A percentile compares a stretch with the other conserved stretches of the same genome.
Evolutionary conservation across 2,329 filamentous ascomycete genomes (phyloP).

Genomic region (Neofusicoccum parvum): DNA sequence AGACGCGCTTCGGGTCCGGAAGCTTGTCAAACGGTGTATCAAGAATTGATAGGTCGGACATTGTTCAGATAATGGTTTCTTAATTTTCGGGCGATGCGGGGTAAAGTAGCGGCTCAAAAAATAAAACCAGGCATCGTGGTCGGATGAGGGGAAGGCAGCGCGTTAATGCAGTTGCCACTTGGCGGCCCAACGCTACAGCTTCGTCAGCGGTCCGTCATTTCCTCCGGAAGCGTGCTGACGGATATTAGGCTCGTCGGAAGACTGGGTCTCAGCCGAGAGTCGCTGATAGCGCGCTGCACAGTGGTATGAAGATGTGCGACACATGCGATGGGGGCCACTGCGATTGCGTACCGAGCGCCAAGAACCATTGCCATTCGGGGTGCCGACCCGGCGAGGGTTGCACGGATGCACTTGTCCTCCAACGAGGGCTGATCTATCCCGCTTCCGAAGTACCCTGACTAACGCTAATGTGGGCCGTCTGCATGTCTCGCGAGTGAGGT

Average conservation of each 20-base stretch:
- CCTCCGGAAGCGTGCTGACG: background rate
- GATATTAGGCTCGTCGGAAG: background rate
- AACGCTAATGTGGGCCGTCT: constrained; percentile 9
- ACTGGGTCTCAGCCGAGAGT: background rate
- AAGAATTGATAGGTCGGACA: background rate
- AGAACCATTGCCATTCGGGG: background rate
- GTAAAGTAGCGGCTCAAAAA: background rate
- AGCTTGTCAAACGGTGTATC: constrained; percentile 47
- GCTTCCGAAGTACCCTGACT: constrained; percentile 5
- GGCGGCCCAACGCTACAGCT: background rate
- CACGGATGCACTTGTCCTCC: background rate
- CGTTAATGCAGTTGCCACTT: background rate
- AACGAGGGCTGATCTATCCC: background rate
- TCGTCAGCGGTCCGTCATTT: background rate
- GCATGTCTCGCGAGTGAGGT: constrained; percentile 8
- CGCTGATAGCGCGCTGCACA: background rate
- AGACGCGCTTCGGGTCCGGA: constrained; percentile 52
- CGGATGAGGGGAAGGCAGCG: background rate
- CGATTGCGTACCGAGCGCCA: constrained; percentile 3
- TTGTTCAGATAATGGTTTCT: background rate
- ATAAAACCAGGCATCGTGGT: background rate
- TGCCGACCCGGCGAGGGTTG: background rate
- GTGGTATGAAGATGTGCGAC: constrained; percentile 12
- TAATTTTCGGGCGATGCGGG: background rate
- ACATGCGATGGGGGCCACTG: background rate